Base-by-base conservation (phyloP, 495 filamentous ascomycete genomes). In the Jackrogersella minutella region DNA sequence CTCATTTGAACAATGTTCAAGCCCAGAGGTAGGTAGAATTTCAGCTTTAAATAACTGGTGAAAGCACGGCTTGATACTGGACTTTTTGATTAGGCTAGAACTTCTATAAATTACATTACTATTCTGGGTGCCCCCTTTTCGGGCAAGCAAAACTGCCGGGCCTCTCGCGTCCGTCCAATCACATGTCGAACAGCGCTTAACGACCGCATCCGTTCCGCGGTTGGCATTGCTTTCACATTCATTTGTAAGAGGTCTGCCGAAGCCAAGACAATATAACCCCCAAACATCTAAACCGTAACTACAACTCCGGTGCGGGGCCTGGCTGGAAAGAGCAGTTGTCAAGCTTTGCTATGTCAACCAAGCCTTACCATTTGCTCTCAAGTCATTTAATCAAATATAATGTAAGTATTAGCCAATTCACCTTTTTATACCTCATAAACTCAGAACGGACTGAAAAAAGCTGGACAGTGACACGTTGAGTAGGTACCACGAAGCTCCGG, bases 301-400 rank as follows among this genome's bases (percentile, higher is more conserved):
- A 58, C 65, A 44, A 59, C 65, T 52, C 65, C 65, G 64, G 47
- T 68, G 65, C 65, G 65, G 65, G 65, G 65, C 47, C 34, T 68
- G 59, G 59, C 65, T 62, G 16, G 30, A 68, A 68, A 36, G 24
- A 62, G 65, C 33, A 68, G 65, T 40, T 68, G 65, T 2, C 49
- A 59, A 59, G 54, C 54, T n/a, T 47, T 33, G 19, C 30, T 37
- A 59, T 40, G 28, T 7, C 40, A 50, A 17, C 17, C 16, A 31
- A 31, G 49, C 33, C 19, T 22, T 8, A n/a, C 33, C 28, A 55
- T 58, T 62, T 58, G 47, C 0, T 46, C 14, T 19, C 22, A 31
- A 30, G 2, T 53, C 39, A 59, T 62, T 50, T 59, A 60, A 58
- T 58, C 54, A 43, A 59, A 68, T 62, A 63, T 62, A 44, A 58